These are phyloP conservation scores for Pseudogymnoascus sp. DNA, from an alignment of 2,329 filamentous ascomycete species.

Conservation along the genomic window DNA sequence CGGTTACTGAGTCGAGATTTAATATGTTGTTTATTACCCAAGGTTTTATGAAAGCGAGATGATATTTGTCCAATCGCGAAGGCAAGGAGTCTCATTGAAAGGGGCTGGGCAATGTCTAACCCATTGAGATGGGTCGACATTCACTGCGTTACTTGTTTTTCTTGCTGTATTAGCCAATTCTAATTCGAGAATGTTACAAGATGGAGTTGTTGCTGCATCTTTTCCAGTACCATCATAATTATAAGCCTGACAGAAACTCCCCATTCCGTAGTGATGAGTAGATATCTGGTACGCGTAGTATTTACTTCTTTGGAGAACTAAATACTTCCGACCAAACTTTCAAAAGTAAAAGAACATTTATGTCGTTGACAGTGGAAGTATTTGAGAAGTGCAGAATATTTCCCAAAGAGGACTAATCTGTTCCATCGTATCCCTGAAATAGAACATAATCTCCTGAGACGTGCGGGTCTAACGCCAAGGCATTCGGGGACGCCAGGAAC, in stretches of 20 bases:
- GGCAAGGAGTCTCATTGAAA: constrained; percentile 25
- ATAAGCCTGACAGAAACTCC: not conserved
- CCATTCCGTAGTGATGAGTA: not conserved
- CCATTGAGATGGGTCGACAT: constrained; percentile 25
- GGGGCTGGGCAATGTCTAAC: constrained; percentile 25
- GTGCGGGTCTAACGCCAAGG: constrained; percentile 5
- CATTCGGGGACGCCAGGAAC: constrained; percentile 4
- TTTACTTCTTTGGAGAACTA: not conserved
- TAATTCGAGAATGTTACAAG: constrained; percentile 17
- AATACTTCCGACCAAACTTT: not conserved
- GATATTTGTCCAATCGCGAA: constrained; percentile 28
- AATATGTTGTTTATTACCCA: constrained; percentile 12
- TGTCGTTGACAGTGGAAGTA: not conserved
- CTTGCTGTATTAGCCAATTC: constrained; percentile 32
- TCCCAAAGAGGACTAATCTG: not conserved
- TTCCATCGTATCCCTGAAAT: constrained; percentile 9
- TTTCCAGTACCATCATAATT: not conserved
- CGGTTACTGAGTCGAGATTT: constrained; percentile 63
- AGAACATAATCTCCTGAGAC: constrained; percentile 8
- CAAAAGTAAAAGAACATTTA: not conserved
- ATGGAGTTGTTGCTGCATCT: constrained; percentile 6
- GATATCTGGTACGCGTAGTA: not conserved
- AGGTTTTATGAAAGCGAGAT: constrained; percentile 25
- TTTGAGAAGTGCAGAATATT: not conserved
- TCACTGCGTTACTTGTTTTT: constrained; percentile 27